phyloP scores from a whole-genome alignment of 129 eudicot genomes.

The Saussurea involucrata region DNA sequence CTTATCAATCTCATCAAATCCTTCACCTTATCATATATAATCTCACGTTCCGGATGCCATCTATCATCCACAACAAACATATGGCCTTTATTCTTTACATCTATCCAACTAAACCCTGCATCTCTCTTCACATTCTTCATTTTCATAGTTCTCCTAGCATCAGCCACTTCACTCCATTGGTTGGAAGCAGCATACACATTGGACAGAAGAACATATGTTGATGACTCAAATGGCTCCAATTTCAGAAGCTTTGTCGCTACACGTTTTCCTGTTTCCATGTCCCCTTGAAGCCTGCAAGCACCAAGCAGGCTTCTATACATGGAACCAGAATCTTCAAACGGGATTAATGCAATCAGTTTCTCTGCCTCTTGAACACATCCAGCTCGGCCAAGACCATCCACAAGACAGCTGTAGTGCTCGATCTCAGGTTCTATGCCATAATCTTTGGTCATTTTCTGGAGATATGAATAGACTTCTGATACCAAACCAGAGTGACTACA shows the following conservation, averaged over 20 bases:
- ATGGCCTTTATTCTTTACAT: slow-evolving; percentile 36
- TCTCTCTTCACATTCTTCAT: slow-evolving; percentile 42
- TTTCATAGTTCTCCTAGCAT: slow-evolving; percentile 39
- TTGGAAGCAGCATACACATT: slow-evolving; percentile 42
- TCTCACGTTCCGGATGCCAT: slow-evolving; percentile 31
- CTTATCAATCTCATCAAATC: slow-evolving; percentile 34
- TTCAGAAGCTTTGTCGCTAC: slow-evolving; percentile 41
- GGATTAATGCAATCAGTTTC: slow-evolving; percentile 36
- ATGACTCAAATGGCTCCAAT: slow-evolving; percentile 42
- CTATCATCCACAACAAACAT: slow-evolving; percentile 47
- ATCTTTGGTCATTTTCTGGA: slow-evolving; percentile 31
- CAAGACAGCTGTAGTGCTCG: slow-evolving; percentile 50
- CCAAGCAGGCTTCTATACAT: slow-evolving; percentile 48
- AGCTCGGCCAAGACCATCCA: slow-evolving; percentile 45
- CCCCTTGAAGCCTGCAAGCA: slow-evolving; percentile 46
- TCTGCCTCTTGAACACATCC: slow-evolving; percentile 48
- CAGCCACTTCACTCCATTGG: slow-evolving; percentile 43
- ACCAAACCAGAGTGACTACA: slow-evolving; percentile 49
- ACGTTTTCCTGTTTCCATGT: slow-evolving; percentile 45
- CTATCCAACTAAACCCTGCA: slow-evolving; percentile 52
- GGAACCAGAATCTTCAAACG: slow-evolving; percentile 41
- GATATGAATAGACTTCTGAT: slow-evolving; percentile 33
- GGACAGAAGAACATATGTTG: slow-evolving; percentile 43
- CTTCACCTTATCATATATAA: slow-evolving; percentile 32
- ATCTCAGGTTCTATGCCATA: slow-evolving; percentile 40